A percentile compares a stretch with the other conserved stretches of the same genome.
Conservation (phyloP, 257 asterid genomes). For the Forsythia suspensa region DNA sequence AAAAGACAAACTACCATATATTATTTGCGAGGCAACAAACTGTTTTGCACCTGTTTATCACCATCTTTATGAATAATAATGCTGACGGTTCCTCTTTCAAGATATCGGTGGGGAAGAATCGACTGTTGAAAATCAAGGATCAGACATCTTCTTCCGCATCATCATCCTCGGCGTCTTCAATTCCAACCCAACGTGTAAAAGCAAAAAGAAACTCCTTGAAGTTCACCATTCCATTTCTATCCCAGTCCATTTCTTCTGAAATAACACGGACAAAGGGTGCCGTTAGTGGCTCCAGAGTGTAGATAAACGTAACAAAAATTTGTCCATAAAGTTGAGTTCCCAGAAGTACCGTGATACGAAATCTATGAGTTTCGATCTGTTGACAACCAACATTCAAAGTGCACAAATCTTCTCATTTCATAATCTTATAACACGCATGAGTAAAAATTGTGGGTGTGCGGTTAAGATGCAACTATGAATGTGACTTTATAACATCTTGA, state of each 20-base stretch:
- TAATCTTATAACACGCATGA: too few relatives aligned
- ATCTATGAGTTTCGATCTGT: not conserved
- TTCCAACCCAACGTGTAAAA: slow-evolving; percentile 87
- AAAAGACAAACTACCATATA: not conserved
- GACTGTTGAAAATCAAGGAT: not conserved
- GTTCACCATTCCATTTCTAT: slow-evolving; percentile 83
- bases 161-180: slow-evolving; percentile 65
- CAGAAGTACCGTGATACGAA: not conserved
- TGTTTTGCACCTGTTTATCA: not conserved
- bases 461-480: not conserved
- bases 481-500: not conserved
- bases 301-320: not conserved
- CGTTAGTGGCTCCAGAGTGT: not conserved
- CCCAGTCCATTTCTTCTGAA: slow-evolving; percentile 99
- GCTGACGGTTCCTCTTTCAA: too few relatives aligned
- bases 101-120: not conserved
- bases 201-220: slow-evolving; percentile 93
- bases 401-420: too few relatives aligned
- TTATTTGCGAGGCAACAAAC: not conserved
- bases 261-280: slow-evolving; percentile 1
- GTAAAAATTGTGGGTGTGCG: too few relatives aligned
- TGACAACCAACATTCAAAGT: not conserved
- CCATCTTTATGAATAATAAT: not conserved
- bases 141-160: slow-evolving; percentile 32
- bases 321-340: not conserved